Conservation (phyloP, 148 eudicot genomes). For the Dysphania ambrosioides region DNA sequence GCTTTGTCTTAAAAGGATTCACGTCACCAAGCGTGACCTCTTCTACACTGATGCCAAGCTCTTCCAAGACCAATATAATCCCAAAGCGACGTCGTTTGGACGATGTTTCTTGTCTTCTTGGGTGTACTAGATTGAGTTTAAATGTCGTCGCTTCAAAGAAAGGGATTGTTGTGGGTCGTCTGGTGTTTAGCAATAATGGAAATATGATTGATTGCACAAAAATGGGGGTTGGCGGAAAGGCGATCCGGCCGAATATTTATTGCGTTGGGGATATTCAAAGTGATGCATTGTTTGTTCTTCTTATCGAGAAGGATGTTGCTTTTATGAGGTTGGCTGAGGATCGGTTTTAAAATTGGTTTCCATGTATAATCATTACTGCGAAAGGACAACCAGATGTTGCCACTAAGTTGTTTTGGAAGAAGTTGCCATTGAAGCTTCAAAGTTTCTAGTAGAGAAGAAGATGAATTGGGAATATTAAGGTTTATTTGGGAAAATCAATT, state of each 20-base stretch:
- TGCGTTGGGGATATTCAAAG: slow-evolving; percentile 79
- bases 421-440: too few relatives aligned
- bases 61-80: slow-evolving; percentile 79
- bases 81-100: slow-evolving; percentile 85
- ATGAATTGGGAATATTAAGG: too few relatives aligned
- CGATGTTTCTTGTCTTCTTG: slow-evolving; percentile 77
- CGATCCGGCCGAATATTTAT: slow-evolving; percentile 88
- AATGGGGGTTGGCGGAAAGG: slow-evolving; percentile 96
- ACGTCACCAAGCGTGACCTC: slow-evolving; percentile 90
- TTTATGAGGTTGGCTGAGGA: slow-evolving; percentile 84
- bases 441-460: too few relatives aligned
- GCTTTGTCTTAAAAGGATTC: slow-evolving; percentile 58
- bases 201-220: slow-evolving; percentile 90
- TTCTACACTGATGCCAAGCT: slow-evolving; percentile 95
- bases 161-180: slow-evolving; percentile 85
- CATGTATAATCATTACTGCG: slow-evolving; percentile 81
- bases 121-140: slow-evolving; percentile 80
- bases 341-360: slow-evolving; percentile 83
- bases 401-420: slow-evolving; percentile 72
- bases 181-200: slow-evolving; percentile 79
- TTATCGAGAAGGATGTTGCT: slow-evolving; percentile 95
- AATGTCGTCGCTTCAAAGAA: slow-evolving; percentile 83
- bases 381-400: slow-evolving; percentile 98
- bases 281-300: slow-evolving; percentile 73
- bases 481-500: too few relatives aligned